Evolutionary conservation across 306 rosid species (phyloP), one percentile per base, ranked within the genome.

Genomic region (Lupinus albus): DNA sequence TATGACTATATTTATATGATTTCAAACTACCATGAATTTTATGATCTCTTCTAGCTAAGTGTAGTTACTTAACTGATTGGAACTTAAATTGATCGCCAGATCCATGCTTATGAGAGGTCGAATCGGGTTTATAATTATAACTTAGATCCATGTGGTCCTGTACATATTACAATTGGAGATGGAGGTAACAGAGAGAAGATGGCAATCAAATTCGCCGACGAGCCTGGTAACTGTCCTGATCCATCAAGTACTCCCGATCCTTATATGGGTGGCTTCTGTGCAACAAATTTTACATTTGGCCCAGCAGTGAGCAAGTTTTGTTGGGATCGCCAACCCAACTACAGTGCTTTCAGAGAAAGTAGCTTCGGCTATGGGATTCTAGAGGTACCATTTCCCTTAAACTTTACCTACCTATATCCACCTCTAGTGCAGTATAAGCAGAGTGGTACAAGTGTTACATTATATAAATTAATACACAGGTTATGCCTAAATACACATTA

Each of bases 51-150:
- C n/a, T 46, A 33, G 42, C 69, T 74, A 56, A 42, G 12, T 44
- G 58, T 25, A 28, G 20, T 64, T 64, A 41, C 74, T 55, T 21
- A 39, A 5, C 8, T 13, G 16, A 35, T 50, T 69, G 54, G 41
- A 32, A 13, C 57, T 64, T 52, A 30, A 59, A 67, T 67, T 60
- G 75, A 79, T 69, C 63, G 9, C 62, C 84, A 91, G 95, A 88
- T 91, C 51, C 97, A 91, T 84, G 97, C 97, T 52, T 91, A 88
- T 18, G 91, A 91, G 84, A 87, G 97, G 75, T 83, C 95, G 47
- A 91, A 91, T 79, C 88, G 91, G 57, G 85, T 86, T 55, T 86
- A 79, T 52, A 85, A 88, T 61, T 88, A 88, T 74, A 78, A 72
- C 49, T 76, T 91, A 83, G 91, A 91, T 79, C 86, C 89, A 2